A percentile compares a stretch with the other conserved stretches of the same genome.
phyloP scores from a whole-genome alignment of 257 asterid genomes.

The Euphrasia confusa region DNA sequence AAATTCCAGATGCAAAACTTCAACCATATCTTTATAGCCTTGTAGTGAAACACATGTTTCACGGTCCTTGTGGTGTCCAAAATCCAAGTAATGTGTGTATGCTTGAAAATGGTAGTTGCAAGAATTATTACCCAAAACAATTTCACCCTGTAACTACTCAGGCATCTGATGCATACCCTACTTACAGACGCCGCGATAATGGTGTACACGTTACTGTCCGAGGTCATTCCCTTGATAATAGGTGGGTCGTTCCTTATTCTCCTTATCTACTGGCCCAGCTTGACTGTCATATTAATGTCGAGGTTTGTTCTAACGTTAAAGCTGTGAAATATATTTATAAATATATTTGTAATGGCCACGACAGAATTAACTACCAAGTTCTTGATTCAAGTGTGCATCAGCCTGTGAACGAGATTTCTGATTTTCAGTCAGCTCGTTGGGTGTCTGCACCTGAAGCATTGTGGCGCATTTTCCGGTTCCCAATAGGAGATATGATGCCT shows the following conservation, averaged over 20 bases:
- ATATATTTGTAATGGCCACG: background rate
- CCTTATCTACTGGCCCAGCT: background rate
- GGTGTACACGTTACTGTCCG: background rate
- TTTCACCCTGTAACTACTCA: background rate
- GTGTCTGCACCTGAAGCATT: background rate
- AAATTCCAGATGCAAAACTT: too few species aligned
- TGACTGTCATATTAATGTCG: background rate
- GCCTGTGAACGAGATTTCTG: background rate
- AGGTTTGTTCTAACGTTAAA: too few species aligned
- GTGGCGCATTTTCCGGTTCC: background rate
- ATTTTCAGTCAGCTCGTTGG: background rate
- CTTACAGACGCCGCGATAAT: background rate
- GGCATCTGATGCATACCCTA: background rate
- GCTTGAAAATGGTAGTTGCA: too few species aligned
- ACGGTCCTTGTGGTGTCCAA: too few species aligned
- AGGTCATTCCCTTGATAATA: background rate
- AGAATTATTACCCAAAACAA: too few species aligned
- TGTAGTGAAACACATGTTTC: too few species aligned
- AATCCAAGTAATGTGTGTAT: too few species aligned
- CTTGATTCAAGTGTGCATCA: background rate
- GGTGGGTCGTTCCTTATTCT: background rate
- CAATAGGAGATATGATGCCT: background rate
- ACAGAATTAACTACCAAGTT: background rate
- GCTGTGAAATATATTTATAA: too few species aligned
- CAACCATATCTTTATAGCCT: too few species aligned